A percentile compares a stretch with the other conserved stretches of the same genome.
Conservation (phyloP, 495 filamentous ascomycete species). For the Mytilinidion resinicola region DNA sequence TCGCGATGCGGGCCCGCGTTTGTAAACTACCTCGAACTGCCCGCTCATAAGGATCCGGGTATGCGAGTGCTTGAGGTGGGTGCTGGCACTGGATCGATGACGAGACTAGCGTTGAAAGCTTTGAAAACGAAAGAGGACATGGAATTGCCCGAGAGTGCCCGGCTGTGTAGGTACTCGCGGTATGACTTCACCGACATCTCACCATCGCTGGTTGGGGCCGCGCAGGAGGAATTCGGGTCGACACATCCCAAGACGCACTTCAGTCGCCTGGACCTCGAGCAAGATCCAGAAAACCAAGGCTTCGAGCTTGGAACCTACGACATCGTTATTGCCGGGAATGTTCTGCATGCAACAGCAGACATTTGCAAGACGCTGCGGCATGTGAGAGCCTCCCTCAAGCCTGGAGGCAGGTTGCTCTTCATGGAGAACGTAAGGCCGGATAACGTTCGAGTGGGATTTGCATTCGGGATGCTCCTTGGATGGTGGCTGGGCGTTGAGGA, state of each 20-base stretch:
- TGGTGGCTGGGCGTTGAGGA: no score
- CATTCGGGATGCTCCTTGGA: no score
- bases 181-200: constrained; percentile 28
- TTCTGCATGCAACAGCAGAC: no score
- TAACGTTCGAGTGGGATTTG: no score
- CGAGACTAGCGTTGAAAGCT: not conserved
- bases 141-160: not conserved
- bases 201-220: constrained; percentile 13
- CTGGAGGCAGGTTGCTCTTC: no score
- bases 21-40: not conserved
- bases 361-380: no score
- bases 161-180: no score
- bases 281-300: constrained; percentile 5
- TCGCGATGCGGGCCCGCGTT: no score
- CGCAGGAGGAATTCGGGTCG: constrained; percentile 7
- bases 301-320: constrained; percentile 7
- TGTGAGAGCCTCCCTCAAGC: no score
- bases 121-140: no score
- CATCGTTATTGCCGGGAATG: constrained; percentile 4
- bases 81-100: not conserved
- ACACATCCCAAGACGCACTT: constrained; percentile 2
- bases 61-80: not conserved
- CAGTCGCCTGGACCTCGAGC: constrained; percentile 10
- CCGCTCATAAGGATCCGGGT: not conserved
- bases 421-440: no score